Base-by-base conservation (phyloP, 139 green algal species). In the Astrephomene gubernaculifera region DNA sequence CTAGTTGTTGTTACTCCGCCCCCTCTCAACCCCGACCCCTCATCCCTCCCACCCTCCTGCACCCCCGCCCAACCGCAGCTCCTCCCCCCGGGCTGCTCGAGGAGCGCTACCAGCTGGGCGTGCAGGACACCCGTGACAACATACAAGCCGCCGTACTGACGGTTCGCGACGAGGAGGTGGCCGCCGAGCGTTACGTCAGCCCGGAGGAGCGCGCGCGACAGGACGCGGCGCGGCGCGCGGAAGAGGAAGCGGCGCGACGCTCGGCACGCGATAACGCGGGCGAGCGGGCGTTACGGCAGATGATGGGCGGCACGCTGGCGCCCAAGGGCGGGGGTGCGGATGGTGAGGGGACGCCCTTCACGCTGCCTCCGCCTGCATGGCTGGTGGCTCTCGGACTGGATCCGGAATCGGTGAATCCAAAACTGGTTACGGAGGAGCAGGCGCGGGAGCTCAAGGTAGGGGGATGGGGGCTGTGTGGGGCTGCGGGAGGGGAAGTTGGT, bases 281-380 rank as follows among this genome's bases (percentile, higher is more conserved):
- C 33, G 87, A 92, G 65, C 82, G 89, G 10, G 89, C 86, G 38
- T 75, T 92, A 45, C 52, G 71, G 0, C 65, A 85, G 76, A 93
- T 93, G 89, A 93, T 93, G 89, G 89, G 89, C 8, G 89, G 89
- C 69, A 87, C 83, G 10, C 87, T 93, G 63, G 87, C 87, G 14
- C 33, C 61, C 14, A 54, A 49, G 57, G 73, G 81, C 14, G 54
- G 72, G 1, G 82, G 83, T 4, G 63, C 57, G 24, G 67, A 88
- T 27, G 82, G 83, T 21, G 79, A 87, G 33, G 29, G 35, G 19
- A 67, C 86, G 71, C 45, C 57, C 35, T 91, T 83, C 36, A 61
- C 53, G 49, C 60, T 93, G 73, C 65, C 79, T 0, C 65, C 44
- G n/a, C 89, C 89, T 1, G 82, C 85, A 1, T 93, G 89, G 89